Evolutionary conservation across 2,329 filamentous ascomycete species (phyloP).

Genomic region (Diaporthe sp.): DNA sequence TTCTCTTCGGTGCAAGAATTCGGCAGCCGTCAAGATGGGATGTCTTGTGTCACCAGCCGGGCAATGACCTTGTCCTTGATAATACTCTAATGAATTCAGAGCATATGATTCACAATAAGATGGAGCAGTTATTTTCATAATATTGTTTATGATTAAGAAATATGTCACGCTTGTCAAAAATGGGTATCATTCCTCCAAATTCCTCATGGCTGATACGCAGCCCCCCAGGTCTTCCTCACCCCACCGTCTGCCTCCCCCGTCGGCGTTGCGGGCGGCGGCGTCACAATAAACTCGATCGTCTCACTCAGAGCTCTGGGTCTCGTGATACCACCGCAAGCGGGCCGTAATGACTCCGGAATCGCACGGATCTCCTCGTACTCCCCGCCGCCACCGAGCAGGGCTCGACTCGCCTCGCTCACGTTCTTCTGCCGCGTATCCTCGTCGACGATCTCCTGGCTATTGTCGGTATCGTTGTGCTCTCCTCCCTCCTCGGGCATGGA

Average conservation of each 20-base stretch:
- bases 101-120: neutral
- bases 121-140: neutral
- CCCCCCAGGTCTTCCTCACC: conserved; percentile 24
- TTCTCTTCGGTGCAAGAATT: neutral
- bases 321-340: neutral
- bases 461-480: conserved; percentile 9
- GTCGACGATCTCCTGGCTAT: neutral
- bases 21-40: neutral
- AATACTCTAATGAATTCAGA: neutral
- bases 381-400: conserved; percentile 33
- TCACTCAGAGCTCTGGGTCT: conserved; percentile 39
- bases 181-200: conserved; percentile 21
- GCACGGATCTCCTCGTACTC: neutral
- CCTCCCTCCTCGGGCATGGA: conserved; percentile 26
- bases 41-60: neutral
- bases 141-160: neutral
- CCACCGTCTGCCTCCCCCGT: neutral
- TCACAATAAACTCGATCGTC: conserved; percentile 40
- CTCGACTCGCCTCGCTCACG: conserved; percentile 34
- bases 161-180: conserved; percentile 1
- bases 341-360: conserved; percentile 32
- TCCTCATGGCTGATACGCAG: conserved; percentile 21
- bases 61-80: neutral
- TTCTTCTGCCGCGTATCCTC: conserved; percentile 19
- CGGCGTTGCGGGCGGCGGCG: conserved; percentile 36